phyloP scores from a whole-genome alignment of 192 early-diverging fungal genomes.

The Coemansia sp. region DNA sequence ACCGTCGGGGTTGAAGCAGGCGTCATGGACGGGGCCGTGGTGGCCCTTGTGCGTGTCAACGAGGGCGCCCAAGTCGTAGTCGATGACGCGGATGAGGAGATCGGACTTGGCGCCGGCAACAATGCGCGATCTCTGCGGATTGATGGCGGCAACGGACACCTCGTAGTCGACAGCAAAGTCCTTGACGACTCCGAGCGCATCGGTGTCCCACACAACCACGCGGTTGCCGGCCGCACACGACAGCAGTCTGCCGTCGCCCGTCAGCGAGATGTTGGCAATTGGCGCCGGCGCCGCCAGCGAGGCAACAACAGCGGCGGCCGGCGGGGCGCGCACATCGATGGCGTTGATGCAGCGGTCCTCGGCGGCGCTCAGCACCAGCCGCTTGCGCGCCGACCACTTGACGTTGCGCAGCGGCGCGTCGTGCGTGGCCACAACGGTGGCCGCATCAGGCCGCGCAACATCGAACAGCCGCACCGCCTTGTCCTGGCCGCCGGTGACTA shows the following conservation, averaged over 20 bases:
- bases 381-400: conserved; percentile 44
- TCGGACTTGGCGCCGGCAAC: conserved; percentile 80
- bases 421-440: conserved; percentile 42
- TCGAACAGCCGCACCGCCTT: conserved; percentile 83
- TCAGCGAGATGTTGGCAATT: conserved; percentile 74
- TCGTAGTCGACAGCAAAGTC: conserved; percentile 63
- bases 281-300: conserved; percentile 63
- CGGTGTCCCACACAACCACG: conserved; percentile 72
- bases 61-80: conserved; percentile 75
- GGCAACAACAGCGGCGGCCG: conserved; percentile 49
- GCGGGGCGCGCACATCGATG: conserved; percentile 72
- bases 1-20: conserved; percentile 90
- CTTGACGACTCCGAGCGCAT: conserved; percentile 62
- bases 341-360: conserved; percentile 62
- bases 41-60: conserved; percentile 88
- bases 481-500: conserved; percentile 83
- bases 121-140: conserved; percentile 76
- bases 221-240: conserved; percentile 77
- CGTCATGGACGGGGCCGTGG: conserved; percentile 86
- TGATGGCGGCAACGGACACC: conserved; percentile 78
- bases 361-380: conserved; percentile 62
- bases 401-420: conserved; percentile 39
- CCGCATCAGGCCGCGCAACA: conserved; percentile 51
- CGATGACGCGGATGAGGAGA: conserved; percentile 83
- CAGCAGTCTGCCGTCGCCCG: conserved; percentile 72